phyloP scores from a whole-genome alignment of 805 yeast genomes.

The Isabelozyma rhagii region DNA sequence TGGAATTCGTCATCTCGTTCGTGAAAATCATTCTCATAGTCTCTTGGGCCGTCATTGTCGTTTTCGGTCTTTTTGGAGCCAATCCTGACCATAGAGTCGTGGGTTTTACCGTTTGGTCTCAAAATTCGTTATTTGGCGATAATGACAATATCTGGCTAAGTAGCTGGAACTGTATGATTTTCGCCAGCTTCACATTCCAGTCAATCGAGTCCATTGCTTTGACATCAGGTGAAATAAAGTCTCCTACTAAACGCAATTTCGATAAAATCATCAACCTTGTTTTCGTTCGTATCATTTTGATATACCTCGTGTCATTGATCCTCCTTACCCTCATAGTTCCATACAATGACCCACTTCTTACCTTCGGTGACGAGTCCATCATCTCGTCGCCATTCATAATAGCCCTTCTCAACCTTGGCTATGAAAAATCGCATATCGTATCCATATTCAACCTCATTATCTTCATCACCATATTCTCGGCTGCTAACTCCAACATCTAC shows the following conservation, averaged over 20 bases:
- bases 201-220: constrained; percentile 71
- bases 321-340: constrained; percentile 67
- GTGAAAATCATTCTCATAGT: constrained; percentile 15
- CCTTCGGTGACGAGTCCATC: constrained; percentile 5
- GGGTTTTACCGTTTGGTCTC: not conserved
- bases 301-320: constrained; percentile 58
- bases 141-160: not conserved
- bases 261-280: constrained; percentile 8
- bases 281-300: constrained; percentile 51
- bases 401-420: constrained; percentile 14
- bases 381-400: constrained; percentile 22
- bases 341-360: constrained; percentile 22
- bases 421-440: constrained; percentile 4
- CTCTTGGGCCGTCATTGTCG: constrained; percentile 11
- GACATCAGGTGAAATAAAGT: constrained; percentile 63
- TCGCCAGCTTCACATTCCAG: constrained; percentile 69
- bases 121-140: not conserved
- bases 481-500: constrained; percentile 26
- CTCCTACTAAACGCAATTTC: constrained; percentile 61
- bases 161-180: constrained; percentile 2
- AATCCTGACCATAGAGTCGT: not conserved
- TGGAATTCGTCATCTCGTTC: constrained; percentile 16
- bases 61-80: not conserved
- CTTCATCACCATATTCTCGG: constrained; percentile 18
- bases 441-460: constrained; percentile 16